A percentile compares a stretch with the other conserved stretches of the same genome.
These are phyloP conservation scores for Fusarium euwallaceae DNA, from an alignment of 2,329 filamentous ascomycete species.

Conservation along the genomic window DNA sequence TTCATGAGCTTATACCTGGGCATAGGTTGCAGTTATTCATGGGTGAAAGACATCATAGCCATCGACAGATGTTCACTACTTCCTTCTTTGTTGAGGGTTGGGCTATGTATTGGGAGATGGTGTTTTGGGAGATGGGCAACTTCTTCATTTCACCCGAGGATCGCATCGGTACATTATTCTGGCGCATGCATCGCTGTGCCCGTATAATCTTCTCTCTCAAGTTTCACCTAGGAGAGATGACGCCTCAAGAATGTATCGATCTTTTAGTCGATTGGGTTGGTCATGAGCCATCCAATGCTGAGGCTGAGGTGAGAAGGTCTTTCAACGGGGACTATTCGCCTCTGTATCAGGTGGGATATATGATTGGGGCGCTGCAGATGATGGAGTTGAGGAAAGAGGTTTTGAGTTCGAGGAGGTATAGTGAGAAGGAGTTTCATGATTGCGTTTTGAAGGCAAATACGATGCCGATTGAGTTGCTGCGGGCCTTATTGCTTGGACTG, in stretches of 20 bases:
- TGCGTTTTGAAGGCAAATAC: slow-evolving; percentile 62
- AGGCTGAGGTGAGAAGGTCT: slow-evolving; percentile 70
- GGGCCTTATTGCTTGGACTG: slow-evolving; percentile 60
- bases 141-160: slow-evolving; percentile 66
- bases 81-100: slow-evolving; percentile 73
- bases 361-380: slow-evolving; percentile 70
- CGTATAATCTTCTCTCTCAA: slow-evolving; percentile 70
- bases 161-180: slow-evolving; percentile 70
- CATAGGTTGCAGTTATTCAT: slow-evolving; percentile 68
- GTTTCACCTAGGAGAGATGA: slow-evolving; percentile 69
- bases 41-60: slow-evolving; percentile 60
- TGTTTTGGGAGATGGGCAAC: slow-evolving; percentile 66
- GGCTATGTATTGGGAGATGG: slow-evolving; percentile 73
- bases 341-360: slow-evolving; percentile 71
- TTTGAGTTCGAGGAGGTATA: slow-evolving; percentile 53
- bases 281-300: slow-evolving; percentile 70
- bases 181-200: slow-evolving; percentile 73
- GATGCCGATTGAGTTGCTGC: slow-evolving; percentile 68
- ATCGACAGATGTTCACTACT: slow-evolving; percentile 66
- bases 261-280: slow-evolving; percentile 68
- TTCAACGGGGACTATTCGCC: slow-evolving; percentile 69
- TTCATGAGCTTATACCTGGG: slow-evolving; percentile 72
- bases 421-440: slow-evolving; percentile 70
- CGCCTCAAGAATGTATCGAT: slow-evolving; percentile 67
- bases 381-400: slow-evolving; percentile 64